Conservation (phyloP, 2,329 filamentous ascomycete species). For the Penicillium concentricum region DNA sequence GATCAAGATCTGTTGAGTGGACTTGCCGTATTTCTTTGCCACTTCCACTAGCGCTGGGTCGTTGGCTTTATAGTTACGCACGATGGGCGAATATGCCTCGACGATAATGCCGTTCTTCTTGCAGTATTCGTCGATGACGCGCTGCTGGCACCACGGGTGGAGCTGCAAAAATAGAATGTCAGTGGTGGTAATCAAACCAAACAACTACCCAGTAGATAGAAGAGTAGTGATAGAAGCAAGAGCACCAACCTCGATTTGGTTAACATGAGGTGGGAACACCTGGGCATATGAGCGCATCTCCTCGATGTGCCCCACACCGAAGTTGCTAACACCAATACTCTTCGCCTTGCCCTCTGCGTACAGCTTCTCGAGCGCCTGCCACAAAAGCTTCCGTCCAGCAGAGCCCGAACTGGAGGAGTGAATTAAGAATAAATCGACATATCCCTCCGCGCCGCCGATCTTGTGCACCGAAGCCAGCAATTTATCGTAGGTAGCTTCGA, state of each 20-base stretch:
- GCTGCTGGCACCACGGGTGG: slow-evolving; percentile 70
- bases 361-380: slow-evolving; percentile 64
- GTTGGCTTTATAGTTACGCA: slow-evolving; percentile 69
- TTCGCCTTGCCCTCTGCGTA: slow-evolving; percentile 59
- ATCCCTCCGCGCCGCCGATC: slow-evolving; percentile 58
- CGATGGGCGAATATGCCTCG: slow-evolving; percentile 55
- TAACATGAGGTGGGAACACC: slow-evolving; percentile 68
- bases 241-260: slow-evolving; percentile 66
- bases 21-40: slow-evolving; percentile 70
- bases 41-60: slow-evolving; percentile 65
- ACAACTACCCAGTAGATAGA: neutral
- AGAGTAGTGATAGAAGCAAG: neutral
- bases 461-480: slow-evolving; percentile 63
- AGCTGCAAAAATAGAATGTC: slow-evolving; percentile 47
- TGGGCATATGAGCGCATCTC: slow-evolving; percentile 66
- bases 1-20: slow-evolving; percentile 73
- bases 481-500: slow-evolving; percentile 60
- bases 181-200: slow-evolving; percentile 13
- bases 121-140: slow-evolving; percentile 58
- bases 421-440: slow-evolving; percentile 70
- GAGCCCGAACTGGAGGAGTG: slow-evolving; percentile 61
- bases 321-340: slow-evolving; percentile 73
- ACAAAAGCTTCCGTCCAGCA: slow-evolving; percentile 60
- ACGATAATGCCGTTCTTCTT: slow-evolving; percentile 52
- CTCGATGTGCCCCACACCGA: slow-evolving; percentile 65